Base-by-base conservation (phyloP, 768 basidiomycete genomes). In the Lenzites betulinus region DNA sequence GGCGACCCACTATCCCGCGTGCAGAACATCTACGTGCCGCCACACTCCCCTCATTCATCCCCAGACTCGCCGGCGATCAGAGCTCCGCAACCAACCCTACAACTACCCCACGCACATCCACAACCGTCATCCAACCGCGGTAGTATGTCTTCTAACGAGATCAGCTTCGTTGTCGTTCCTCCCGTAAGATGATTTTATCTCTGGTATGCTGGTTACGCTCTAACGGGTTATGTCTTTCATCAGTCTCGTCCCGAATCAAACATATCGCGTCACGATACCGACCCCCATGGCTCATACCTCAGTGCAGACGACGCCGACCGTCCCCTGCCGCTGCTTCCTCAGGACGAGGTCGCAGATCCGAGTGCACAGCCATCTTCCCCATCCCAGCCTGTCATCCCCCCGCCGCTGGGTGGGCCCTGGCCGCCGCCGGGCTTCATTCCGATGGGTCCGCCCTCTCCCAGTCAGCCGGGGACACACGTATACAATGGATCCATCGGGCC, bases 241-340 rank as follows among this genome's bases (percentile, higher is more conserved):
- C 46, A 78, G 75, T 78, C 77, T 25, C 75, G 77, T 26, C 76
- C 77, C 3, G 71, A 75, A 25, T 79, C 77, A 7, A 69, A 74
- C 49, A 66, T 65, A 7, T 78, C 77, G 13, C 52, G 63, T 1
- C 26, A 48, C 39, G 69, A 66, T 4, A 69, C 69, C 9, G 56
- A 47, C 3, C 63, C 73, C 16, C 63, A 67, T 2, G 69, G 68
- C 28, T 69, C 70, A 39, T 64, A 76, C 53, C 65, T 79, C n/a
- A 78, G 76, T 51, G 75, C 76, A 43, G 76, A 72, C 5, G 78
- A 79, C 44, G 78, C 77, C 3, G 75, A 76, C 33, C 74, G 60
- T 16, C 65, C 65, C 2, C 54, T 64, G 7, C 55, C 62, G n/a
- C 72, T 71, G 0, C 42, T 75, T n/a, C 71, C 77, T 9, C 50